Evolutionary conservation across 306 rosid species (phyloP).

Genomic region (Cucurbita moschata): DNA sequence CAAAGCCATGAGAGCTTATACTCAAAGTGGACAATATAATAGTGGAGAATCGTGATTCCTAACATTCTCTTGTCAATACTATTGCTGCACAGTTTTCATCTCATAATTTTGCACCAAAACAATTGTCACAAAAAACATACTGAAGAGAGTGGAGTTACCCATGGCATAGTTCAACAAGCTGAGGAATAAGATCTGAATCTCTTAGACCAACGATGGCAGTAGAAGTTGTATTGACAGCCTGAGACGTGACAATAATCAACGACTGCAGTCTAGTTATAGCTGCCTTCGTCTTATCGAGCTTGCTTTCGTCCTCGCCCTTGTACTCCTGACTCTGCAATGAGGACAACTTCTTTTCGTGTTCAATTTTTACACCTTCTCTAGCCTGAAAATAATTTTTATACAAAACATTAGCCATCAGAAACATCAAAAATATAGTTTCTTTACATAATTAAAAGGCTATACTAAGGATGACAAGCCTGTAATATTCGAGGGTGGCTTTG

Average conservation of each 20-base stretch:
- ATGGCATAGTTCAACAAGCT: constrained; percentile 82
- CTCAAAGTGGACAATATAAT: no score
- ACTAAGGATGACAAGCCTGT: neutral
- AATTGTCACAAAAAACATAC: constrained; percentile 4
- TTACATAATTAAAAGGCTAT: constrained; percentile 18
- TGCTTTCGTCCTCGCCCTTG: constrained; percentile 82
- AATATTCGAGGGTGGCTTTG: neutral
- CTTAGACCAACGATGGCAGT: constrained; percentile 62
- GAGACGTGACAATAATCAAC: constrained; percentile 75
- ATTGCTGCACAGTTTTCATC: neutral
- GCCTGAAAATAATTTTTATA: constrained; percentile 33
- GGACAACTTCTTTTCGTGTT: constrained; percentile 72
- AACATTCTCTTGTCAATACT: neutral
- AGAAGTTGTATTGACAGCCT: constrained; percentile 91
- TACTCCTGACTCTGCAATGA: constrained; percentile 74
- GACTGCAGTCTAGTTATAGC: constrained; percentile 77
- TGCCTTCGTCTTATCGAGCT: constrained; percentile 82
- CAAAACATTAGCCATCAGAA: constrained; percentile 18
- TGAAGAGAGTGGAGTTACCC: constrained; percentile 42
- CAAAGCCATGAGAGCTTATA: no score
- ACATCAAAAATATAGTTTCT: constrained; percentile 9
- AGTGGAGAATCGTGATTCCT: no score
- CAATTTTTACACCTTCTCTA: constrained; percentile 90
- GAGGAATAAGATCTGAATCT: constrained; percentile 90
- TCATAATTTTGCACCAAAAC: neutral